Percentiles rank a stretch among this genome's conserved stretches.
These are phyloP conservation scores for Hypoxylon sp. DNA, from an alignment of 2,329 filamentous ascomycete genomes.

Conservation along the genomic window DNA sequence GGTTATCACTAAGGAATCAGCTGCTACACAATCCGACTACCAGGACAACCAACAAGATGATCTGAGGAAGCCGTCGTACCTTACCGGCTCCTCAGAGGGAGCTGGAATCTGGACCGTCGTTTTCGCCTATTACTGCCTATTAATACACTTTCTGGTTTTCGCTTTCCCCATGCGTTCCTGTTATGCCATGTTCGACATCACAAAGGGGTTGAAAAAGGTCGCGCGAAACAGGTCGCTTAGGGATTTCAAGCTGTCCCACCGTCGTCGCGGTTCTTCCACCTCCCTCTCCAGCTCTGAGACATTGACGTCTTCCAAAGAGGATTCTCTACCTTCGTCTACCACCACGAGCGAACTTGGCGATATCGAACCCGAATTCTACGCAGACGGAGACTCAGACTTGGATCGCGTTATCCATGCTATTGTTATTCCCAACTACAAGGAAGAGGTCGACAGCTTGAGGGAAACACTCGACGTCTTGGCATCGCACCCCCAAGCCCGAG, in stretches of 20 bases:
- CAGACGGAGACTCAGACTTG: conserved; percentile 54
- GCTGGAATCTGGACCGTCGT: conserved; percentile 60
- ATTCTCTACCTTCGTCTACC: conserved; percentile 51
- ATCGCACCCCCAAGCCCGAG: conserved; percentile 69
- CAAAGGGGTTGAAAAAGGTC: conserved; percentile 57
- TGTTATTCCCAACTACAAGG: conserved; percentile 77
- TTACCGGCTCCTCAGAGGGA: conserved; percentile 49
- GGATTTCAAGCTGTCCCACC: conserved; percentile 57
- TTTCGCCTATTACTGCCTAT: conserved; percentile 71
- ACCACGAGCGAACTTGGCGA: conserved; percentile 62
- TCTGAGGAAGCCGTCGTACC: conserved; percentile 47
- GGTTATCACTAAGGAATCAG: conserved; percentile 62
- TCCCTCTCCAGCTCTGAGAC: conserved; percentile 67
- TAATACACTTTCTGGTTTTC: conserved; percentile 71
- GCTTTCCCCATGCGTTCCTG: conserved; percentile 69
- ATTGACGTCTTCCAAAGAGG: conserved; percentile 56
- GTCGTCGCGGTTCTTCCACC: conserved; percentile 61
- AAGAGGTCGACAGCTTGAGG: conserved; percentile 72
- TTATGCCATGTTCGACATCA: conserved; percentile 68
- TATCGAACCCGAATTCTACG: conserved; percentile 56
- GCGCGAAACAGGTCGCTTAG: conserved; percentile 56
- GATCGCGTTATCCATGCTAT: conserved; percentile 69
- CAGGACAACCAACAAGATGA: conserved; percentile 53
- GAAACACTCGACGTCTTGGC: conserved; percentile 75
- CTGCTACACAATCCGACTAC: conserved; percentile 53